Evolutionary conservation across 345 rosid genomes (phyloP).

Genomic region (Camelina hispida): DNA sequence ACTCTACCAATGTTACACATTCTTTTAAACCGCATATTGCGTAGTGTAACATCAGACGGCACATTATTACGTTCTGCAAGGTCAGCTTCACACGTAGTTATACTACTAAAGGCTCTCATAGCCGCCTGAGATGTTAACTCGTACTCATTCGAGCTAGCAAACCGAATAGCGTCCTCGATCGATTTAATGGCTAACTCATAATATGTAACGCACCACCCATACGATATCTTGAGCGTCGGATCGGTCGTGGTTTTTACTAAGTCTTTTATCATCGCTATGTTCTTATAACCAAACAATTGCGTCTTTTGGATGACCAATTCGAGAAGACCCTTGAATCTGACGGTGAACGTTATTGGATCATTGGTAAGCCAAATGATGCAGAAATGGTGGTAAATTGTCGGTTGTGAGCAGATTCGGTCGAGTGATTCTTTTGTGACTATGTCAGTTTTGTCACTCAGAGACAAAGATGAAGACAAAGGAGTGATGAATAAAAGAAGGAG

Average conservation of each 20-base stretch:
- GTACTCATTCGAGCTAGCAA: slow-evolving; percentile 1
- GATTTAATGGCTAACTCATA: slow-evolving; percentile 26
- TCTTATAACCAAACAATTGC: slow-evolving; percentile 15
- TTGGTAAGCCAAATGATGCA: slow-evolving; percentile 32
- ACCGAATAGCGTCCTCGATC: slow-evolving; percentile 17
- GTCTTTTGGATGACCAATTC: slow-evolving; percentile 18
- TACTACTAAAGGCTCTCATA: slow-evolving; percentile 10
- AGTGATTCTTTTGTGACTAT: slow-evolving; percentile 23
- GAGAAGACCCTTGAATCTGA: slow-evolving; percentile 29
- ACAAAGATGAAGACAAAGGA: slow-evolving; percentile 29
- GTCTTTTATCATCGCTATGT: slow-evolving; percentile 26
- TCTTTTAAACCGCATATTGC: slow-evolving; percentile 12
- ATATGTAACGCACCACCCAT: slow-evolving; percentile 1
- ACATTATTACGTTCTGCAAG: slow-evolving; percentile 11
- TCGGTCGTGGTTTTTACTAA: slow-evolving; percentile 28
- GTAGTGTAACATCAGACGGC: slow-evolving; percentile 13
- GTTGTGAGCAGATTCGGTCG: slow-evolving; percentile 24
- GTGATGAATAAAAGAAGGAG: slow-evolving; percentile 26
- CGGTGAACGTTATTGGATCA: slow-evolving; percentile 21
- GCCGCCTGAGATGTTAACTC: slow-evolving; percentile 9
- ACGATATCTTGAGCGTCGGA: slow-evolving; percentile 23
- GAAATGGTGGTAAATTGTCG: slow-evolving; percentile 11
- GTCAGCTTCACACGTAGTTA: slow-evolving; percentile 14
- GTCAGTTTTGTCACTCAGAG: slow-evolving; percentile 14
- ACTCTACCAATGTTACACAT: slow-evolving; percentile 27